phyloP scores from a whole-genome alignment of 73 alveolate genomes.

The Breviolum minutum region DNA sequence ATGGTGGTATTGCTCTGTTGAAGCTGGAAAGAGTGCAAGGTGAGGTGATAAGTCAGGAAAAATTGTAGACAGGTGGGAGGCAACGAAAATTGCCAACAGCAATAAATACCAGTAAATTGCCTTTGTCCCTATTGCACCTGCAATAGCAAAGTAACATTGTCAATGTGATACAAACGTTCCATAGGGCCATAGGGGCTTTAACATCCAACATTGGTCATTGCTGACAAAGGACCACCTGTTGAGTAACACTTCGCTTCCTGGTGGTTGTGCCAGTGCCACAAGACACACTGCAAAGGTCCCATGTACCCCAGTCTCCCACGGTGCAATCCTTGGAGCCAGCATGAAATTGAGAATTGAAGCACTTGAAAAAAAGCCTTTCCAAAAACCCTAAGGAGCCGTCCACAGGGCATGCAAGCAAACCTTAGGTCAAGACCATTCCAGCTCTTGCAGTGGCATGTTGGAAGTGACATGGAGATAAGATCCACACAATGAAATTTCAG shows the following conservation, averaged over 20 bases:
- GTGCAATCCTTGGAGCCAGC: slow-evolving; percentile 27
- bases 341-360: neutral
- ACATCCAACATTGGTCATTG: neutral
- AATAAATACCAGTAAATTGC: no score
- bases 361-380: neutral
- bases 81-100: no score
- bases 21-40: no score
- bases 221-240: neutral
- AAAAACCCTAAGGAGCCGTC: neutral
- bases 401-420: slow-evolving; percentile 36
- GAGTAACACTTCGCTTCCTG: slow-evolving; percentile 42
- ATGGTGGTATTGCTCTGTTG: neutral
- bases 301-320: slow-evolving; percentile 63
- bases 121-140: neutral
- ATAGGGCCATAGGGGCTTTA: no score
- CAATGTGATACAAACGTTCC: no score
- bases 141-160: neutral
- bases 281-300: slow-evolving; percentile 79
- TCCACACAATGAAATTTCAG: no score
- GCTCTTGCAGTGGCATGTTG: neutral
- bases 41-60: no score
- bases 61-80: no score
- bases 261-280: slow-evolving; percentile 72
- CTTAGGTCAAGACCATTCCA: neutral
- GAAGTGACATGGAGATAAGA: neutral